These are phyloP conservation scores for Penicillium paxilli DNA, from an alignment of 495 filamentous ascomycete genomes.

Conservation along the genomic window DNA sequence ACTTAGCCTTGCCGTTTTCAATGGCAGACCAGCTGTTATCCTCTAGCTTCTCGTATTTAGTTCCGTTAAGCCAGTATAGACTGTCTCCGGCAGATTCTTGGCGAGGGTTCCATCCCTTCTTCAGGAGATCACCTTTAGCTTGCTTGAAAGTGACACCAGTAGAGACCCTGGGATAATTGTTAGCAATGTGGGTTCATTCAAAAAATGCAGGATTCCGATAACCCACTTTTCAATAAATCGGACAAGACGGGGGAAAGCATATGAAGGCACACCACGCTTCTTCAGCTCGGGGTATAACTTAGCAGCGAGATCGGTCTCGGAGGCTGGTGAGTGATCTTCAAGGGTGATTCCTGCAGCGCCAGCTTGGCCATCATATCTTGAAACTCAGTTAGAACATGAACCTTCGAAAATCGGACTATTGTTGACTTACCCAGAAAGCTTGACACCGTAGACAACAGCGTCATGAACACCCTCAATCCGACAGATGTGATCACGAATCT, in stretches of 20 bases:
- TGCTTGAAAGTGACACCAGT: conserved; percentile 55
- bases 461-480: conserved; percentile 45
- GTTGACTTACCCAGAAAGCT: conserved; percentile 35
- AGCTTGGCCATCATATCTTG: conserved; percentile 53
- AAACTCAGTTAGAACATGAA: neutral
- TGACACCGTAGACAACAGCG: conserved; percentile 54
- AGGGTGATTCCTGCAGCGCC: conserved; percentile 52
- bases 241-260: conserved; percentile 50
- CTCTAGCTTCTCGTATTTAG: conserved; percentile 40
- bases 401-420: neutral
- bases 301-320: conserved; percentile 35
- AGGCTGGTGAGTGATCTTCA: conserved; percentile 29
- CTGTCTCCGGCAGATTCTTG: conserved; percentile 38
- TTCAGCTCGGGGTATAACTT: conserved; percentile 41
- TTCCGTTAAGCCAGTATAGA: conserved; percentile 50
- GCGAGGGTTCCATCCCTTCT: conserved; percentile 46
- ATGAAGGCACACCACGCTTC: conserved; percentile 50
- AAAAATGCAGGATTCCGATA: too few species aligned
- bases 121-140: conserved; percentile 47
- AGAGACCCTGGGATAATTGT: conserved; percentile 34
- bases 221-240: conserved; percentile 52
- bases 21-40: conserved; percentile 42
- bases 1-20: conserved; percentile 45
- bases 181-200: neutral
- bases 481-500: conserved; percentile 56